Evolutionary conservation across 2,329 filamentous ascomycete genomes (phyloP).

Genomic region (Diplodia mutila): DNA sequence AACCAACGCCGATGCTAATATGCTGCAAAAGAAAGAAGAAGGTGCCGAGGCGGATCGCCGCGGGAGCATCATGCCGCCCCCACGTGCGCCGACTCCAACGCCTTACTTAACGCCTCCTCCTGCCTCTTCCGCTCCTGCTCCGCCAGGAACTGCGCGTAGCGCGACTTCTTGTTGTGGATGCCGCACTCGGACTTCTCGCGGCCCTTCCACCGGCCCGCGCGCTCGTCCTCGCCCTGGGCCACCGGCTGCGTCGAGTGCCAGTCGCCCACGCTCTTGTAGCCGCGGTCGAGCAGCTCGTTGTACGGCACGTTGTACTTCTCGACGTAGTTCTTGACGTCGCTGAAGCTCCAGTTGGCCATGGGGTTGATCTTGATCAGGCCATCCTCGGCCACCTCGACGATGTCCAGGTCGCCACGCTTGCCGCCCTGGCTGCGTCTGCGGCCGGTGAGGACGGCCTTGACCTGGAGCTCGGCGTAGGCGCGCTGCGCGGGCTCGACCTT

Average conservation of each 20-base stretch:
- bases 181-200: conserved; percentile 96
- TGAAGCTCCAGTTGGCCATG: conserved; percentile 89
- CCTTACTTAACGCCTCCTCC: conserved; percentile 26
- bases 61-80: conserved; percentile 13
- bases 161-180: conserved; percentile 96
- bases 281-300: conserved; percentile 85
- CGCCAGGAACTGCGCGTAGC: conserved; percentile 83
- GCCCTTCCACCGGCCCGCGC: conserved; percentile 95
- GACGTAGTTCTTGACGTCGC: conserved; percentile 87
- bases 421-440: conserved; percentile 91
- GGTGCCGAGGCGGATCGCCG: not conserved
- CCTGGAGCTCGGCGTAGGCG: conserved; percentile 83
- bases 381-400: conserved; percentile 90
- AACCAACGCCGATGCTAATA: conserved; percentile 39
- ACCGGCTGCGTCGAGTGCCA: conserved; percentile 96
- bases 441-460: conserved; percentile 89
- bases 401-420: conserved; percentile 84
- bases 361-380: conserved; percentile 98
- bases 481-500: conserved; percentile 97
- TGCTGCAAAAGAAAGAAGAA: conserved; percentile 27
- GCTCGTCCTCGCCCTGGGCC: conserved; percentile 89
- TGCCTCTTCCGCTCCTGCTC: conserved; percentile 70
- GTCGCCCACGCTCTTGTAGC: conserved; percentile 98
- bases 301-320: conserved; percentile 86
- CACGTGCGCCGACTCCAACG: conserved; percentile 24